These are phyloP conservation scores for Kokia cookei DNA, from an alignment of 441 rosid species.

Conservation along the genomic window DNA sequence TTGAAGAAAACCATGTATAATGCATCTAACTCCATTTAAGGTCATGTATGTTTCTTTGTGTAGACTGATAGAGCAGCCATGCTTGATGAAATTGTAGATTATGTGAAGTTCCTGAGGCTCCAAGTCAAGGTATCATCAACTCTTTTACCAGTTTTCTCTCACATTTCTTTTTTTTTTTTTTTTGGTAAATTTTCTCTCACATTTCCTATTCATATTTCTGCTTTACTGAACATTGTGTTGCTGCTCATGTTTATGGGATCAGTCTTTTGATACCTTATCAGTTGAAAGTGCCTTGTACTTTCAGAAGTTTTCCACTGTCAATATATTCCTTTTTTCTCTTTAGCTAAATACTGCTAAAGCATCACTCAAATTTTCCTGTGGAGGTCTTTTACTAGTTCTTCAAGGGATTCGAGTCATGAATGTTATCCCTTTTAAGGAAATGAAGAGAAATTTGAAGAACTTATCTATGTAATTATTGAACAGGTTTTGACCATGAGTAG, in stretches of 20 bases:
- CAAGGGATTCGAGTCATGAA: not conserved
- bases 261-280: not conserved
- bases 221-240: not conserved
- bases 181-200: too few species aligned
- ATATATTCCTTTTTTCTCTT: not conserved
- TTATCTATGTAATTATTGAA: not conserved
- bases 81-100: constrained; percentile 99
- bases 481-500: constrained; percentile 99
- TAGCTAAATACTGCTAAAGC: not conserved
- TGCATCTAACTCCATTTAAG: not conserved
- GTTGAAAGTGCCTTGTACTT: too few species aligned
- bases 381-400: not conserved
- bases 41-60: constrained; percentile 14
- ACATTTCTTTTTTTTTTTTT: not conserved
- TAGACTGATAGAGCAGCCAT: constrained; percentile 96
- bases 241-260: not conserved
- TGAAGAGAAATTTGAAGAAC: not conserved
- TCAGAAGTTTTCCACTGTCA: too few species aligned
- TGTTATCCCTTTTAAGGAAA: not conserved
- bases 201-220: not conserved
- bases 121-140: constrained; percentile 84
- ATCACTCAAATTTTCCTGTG: not conserved
- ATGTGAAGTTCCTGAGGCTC: constrained; percentile 96
- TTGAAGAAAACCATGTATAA: not conserved
- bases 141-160: not conserved